Evolutionary conservation across 306 rosid genomes (phyloP), one percentile per base, ranked within the genome.

Genomic region (Morella rubra): DNA sequence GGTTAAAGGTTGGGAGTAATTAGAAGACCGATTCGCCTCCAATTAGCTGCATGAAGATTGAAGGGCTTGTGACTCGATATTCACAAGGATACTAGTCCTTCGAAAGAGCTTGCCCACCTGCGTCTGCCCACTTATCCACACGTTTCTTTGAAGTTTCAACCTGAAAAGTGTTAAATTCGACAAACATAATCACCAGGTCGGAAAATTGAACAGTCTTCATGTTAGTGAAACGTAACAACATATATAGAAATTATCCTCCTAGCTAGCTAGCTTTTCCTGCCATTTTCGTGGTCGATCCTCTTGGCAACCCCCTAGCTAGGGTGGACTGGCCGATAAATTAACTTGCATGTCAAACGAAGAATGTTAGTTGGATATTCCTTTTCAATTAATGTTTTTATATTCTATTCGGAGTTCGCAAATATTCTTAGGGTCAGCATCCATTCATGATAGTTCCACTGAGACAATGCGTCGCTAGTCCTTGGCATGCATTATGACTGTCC

Each of bases 131-230:
- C 59, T 8, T 66, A n/a, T 81, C 71, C 76, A 84, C 56, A 55
- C 88, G 88, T 41, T 10, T 8, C 75, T 44, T 44, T 44, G 72
- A 79, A 1, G 67, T 56, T 62, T 67, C 85, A n/a, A 85, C 88
- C 88, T 85, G 81, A 13, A 37, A 53, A 45, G 32, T 78, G 27
- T 65, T 18, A 11, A 18, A 18, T 40, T 65, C 32, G 8, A n/a
- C 4, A 65, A 14, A 40, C 10, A 65, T 8, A 44, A 41, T 65
- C 71, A 18, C 49, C 49, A 8, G 1, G 12, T n/a, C 8, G 14
- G 14, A 5, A 65, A 65, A 41, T 16, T 65, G 13, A 41, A 65
- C 1, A 7, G 18, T 13, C 18, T 60, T 2, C 44, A 11, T 27
- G 32, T 27, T 27, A 27, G 1, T 27, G 32, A 27, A 27, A 27